Evolutionary conservation across 345 rosid genomes (phyloP), one percentile per base, ranked within the genome.

Genomic region (Dimocarpus longan): DNA sequence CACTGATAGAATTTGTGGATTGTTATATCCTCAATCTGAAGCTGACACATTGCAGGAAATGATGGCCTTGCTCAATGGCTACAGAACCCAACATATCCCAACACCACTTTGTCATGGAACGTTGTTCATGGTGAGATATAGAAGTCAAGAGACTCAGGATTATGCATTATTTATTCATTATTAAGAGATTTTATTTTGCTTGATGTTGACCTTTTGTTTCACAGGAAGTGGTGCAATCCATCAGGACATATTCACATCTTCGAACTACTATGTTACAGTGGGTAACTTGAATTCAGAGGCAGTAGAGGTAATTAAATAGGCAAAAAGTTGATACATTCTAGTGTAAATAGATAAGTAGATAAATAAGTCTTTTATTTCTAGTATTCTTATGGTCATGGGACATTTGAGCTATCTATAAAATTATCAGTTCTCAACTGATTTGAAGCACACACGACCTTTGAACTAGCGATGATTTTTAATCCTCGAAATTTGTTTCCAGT

Each of bases 1-100:
- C 13, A 7, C 50, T 77, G 46, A 50, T 11, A 32, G 46, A 8
- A 52, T 28, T 57, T 48, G 32, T 73, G 70, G 60, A 44, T 21
- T 66, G 1, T 71, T 21, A 82, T 66, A 72, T 79, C 37, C 22
- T 80, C 71, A 70, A 83, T 59, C 68, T 86, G 71, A 73, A 77
- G 70, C 68, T 80, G 66, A n/a, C 26, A 80, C 74, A 65, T 77
- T 87, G 74, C 89, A 96, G 99, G 99, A 69, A 86, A 70, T 75
- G 98, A 94, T 76, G 94, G 94, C 81, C 89, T 96, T 82, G 75
- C 90, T 74, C 88, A 86, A 75, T 96, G 99, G 99, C 90, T 88
- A 26, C 87, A 89, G 69, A 90, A 96, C 80, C 98, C 98, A 73
- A 86, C 95, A 67, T 89, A 90, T 87, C 93, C 98, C 54, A 91